Percentiles rank a stretch among this genome's conserved stretches.
Conservation (phyloP, 257 asterid species). For the Petunia axillaris region DNA sequence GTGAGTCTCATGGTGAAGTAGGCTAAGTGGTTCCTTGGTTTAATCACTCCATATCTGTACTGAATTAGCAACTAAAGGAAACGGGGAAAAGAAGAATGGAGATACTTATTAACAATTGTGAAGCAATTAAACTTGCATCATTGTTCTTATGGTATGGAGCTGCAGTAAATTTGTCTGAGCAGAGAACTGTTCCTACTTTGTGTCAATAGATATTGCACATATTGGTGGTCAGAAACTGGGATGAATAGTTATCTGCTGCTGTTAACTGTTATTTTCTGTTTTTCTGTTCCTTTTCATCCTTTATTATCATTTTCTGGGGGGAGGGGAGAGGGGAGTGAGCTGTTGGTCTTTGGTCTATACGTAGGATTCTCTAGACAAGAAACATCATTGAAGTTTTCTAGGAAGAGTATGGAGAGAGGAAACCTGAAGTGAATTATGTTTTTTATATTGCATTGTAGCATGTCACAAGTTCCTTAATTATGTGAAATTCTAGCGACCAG, state of each 20-base stretch:
- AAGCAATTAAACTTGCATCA: not conserved
- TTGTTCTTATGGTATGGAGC: not conserved
- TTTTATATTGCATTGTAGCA: constrained; percentile 19
- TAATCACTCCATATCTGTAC: not conserved
- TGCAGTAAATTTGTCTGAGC: not conserved
- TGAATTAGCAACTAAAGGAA: not conserved
- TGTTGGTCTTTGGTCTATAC: not conserved
- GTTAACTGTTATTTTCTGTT: not conserved
- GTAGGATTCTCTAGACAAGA: not conserved
- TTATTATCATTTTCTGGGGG: not conserved
- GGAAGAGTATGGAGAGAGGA: not conserved
- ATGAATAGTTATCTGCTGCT: not conserved
- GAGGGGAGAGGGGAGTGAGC: not conserved
- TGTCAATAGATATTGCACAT: not conserved
- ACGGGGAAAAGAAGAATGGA: not conserved
- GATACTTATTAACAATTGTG: not conserved
- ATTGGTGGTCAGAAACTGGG: not conserved
- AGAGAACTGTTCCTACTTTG: not conserved
- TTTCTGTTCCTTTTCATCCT: not conserved
- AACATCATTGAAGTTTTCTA: not conserved
- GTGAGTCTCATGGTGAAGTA: not conserved
- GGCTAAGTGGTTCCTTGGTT: not conserved
- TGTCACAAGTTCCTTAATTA: not conserved
- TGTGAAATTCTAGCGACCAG: constrained; percentile 1
- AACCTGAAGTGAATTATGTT: too few species aligned